Percentiles rank a stretch among this genome's conserved stretches.
phyloP scores from a whole-genome alignment of 208 protist genomes.

The Phytomonas sp. region DNA sequence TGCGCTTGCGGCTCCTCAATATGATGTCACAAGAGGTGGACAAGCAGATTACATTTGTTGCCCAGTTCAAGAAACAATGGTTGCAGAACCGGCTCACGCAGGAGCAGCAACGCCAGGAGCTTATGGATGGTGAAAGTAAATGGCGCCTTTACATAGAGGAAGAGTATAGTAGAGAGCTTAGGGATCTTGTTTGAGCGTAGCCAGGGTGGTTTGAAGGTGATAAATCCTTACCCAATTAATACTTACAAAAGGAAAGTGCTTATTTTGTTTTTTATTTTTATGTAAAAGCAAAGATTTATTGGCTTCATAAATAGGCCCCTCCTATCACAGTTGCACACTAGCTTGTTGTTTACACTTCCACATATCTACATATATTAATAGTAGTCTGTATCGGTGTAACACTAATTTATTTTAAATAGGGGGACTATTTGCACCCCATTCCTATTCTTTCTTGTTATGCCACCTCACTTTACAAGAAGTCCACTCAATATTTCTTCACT shows the following conservation, averaged over 20 bases:
- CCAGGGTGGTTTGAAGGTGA: neutral
- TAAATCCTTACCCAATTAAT: neutral
- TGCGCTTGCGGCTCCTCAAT: conserved; percentile 55
- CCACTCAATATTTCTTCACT: neutral
- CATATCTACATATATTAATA: conserved; percentile 10
- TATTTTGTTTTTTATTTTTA: neutral
- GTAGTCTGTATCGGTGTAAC: neutral
- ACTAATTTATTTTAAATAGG: conserved; percentile 3
- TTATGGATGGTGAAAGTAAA: conserved; percentile 36
- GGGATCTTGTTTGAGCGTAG: neutral
- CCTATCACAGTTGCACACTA: neutral
- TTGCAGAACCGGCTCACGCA: conserved; percentile 47
- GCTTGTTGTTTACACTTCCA: conserved; percentile 5
- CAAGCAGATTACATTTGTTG: conserved; percentile 70
- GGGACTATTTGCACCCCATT: neutral
- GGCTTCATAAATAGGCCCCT: neutral
- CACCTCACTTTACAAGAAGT: neutral
- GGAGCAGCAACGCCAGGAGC: conserved; percentile 43
- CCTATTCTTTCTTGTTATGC: neutral
- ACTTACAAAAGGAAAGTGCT: neutral
- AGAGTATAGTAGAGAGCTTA: conserved; percentile 21
- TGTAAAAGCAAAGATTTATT: neutral
- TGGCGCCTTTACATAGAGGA: conserved; percentile 18
- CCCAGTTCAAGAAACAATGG: conserved; percentile 83
- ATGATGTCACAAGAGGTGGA: conserved; percentile 56